Evolutionary conservation across 164 flowering plant genomes (phyloP).

Genomic region (Chloranthus sessilifolius): DNA sequence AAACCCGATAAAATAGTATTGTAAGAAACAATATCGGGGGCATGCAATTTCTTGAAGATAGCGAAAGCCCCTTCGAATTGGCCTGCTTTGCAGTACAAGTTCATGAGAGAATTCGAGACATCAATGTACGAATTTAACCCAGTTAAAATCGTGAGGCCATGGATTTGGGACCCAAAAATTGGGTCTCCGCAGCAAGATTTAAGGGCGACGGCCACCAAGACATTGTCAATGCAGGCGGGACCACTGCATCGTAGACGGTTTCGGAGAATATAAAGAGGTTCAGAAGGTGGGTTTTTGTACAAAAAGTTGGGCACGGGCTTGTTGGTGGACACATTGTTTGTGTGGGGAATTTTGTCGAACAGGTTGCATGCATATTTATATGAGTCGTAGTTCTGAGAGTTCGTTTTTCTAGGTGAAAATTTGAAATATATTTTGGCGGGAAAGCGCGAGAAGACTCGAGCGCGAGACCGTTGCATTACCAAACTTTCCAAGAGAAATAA

Average conservation of each 20-base stretch:
- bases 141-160: slow-evolving; percentile 51
- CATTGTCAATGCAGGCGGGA: slow-evolving; percentile 30
- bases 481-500: too few species aligned
- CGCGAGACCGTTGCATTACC: too few species aligned
- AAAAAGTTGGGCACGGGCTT: slow-evolving; percentile 32
- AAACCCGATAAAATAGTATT: slow-evolving; percentile 77
- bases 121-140: slow-evolving; percentile 45
- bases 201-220: slow-evolving; percentile 45
- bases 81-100: slow-evolving; percentile 61
- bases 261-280: slow-evolving; percentile 44
- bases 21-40: slow-evolving; percentile 73
- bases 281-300: slow-evolving; percentile 17
- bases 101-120: slow-evolving; percentile 81
- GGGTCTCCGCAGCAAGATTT: slow-evolving; percentile 56
- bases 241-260: slow-evolving; percentile 28
- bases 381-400: slow-evolving; percentile 7
- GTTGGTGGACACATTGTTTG: slow-evolving; percentile 18
- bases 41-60: slow-evolving; percentile 39
- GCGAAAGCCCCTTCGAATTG: slow-evolving; percentile 33
- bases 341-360: slow-evolving; percentile 42
- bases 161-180: slow-evolving; percentile 52
- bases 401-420: slow-evolving; percentile 2
- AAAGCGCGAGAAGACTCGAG: slow-evolving; percentile 24
- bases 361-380: slow-evolving; percentile 28
- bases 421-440: slow-evolving; percentile 27